These are phyloP conservation scores for Apostasia shenzhenica DNA, from an alignment of 106 monocot species.

Conservation along the genomic window DNA sequence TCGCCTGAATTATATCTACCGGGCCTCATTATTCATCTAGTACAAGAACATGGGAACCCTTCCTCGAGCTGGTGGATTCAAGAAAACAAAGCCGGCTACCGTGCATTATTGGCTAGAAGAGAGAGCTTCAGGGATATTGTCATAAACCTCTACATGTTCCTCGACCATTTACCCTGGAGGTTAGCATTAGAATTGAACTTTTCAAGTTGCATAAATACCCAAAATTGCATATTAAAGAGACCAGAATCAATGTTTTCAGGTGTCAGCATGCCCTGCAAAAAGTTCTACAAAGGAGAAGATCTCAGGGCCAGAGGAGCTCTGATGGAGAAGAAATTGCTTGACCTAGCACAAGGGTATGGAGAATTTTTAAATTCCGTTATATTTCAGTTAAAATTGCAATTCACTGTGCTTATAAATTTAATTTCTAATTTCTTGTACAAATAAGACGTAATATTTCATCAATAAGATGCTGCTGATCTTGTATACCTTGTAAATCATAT, in stretches of 20 bases:
- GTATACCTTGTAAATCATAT: no score
- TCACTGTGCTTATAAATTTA: no score
- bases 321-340: background rate
- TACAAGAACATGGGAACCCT: constrained; percentile 34
- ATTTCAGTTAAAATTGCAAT: no score
- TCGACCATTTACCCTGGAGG: constrained; percentile 99
- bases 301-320: constrained; percentile 7
- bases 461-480: no score
- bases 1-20: constrained; percentile 75
- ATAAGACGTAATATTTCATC: no score
- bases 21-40: constrained; percentile 71
- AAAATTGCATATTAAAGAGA: no score
- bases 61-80: no score
- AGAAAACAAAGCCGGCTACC: no score
- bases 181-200: constrained; percentile 15
- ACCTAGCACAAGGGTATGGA: no score
- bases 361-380: no score
- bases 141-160: constrained; percentile 90
- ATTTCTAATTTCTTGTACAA: no score
- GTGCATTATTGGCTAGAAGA: constrained; percentile 61
- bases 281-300: constrained; percentile 42
- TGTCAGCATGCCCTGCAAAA: constrained; percentile 69
- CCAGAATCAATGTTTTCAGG: constrained; percentile 24
- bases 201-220: no score
- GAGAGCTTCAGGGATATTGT: constrained; percentile 72